A percentile compares a stretch with the other conserved stretches of the same genome.
These are phyloP conservation scores for Senecio squalidus DNA, from an alignment of 140 eudicot genomes.

Conservation along the genomic window DNA sequence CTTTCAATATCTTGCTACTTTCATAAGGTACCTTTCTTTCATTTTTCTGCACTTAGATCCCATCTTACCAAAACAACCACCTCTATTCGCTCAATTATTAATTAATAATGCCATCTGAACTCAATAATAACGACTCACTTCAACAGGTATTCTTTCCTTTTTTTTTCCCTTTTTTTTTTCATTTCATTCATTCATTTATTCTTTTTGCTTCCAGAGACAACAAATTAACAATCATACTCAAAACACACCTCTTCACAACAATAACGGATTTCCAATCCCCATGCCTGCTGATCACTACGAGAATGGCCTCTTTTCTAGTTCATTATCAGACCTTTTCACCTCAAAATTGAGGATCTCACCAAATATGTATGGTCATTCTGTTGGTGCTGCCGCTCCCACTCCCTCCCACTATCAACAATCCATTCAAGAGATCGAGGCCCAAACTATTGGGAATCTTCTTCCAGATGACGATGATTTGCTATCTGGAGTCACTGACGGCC, in stretches of 20 bases:
- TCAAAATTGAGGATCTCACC: conserved; percentile 56
- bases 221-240: conserved; percentile 21
- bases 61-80: too few relatives aligned
- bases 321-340: conserved; percentile 68
- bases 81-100: too few relatives aligned
- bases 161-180: background rate
- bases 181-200: background rate
- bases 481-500: conserved; percentile 82
- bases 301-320: conserved; percentile 86
- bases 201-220: background rate
- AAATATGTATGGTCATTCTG: conserved; percentile 51
- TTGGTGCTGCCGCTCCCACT: conserved; percentile 62
- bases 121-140: too few relatives aligned
- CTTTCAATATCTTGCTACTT: too few relatives aligned
- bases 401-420: conserved; percentile 67
- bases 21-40: too few relatives aligned
- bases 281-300: conserved; percentile 62
- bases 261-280: conserved; percentile 38
- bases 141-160: background rate
- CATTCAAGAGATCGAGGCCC: conserved; percentile 94
- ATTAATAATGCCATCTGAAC: too few relatives aligned
- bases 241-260: conserved; percentile 27
- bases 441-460: conserved; percentile 92
- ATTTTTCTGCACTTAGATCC: too few relatives aligned
- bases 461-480: conserved; percentile 97